Percentiles rank a stretch among this genome's conserved stretches.
Conservation (phyloP, 768 basidiomycete species). For the Termitomyces eurrhizus region DNA sequence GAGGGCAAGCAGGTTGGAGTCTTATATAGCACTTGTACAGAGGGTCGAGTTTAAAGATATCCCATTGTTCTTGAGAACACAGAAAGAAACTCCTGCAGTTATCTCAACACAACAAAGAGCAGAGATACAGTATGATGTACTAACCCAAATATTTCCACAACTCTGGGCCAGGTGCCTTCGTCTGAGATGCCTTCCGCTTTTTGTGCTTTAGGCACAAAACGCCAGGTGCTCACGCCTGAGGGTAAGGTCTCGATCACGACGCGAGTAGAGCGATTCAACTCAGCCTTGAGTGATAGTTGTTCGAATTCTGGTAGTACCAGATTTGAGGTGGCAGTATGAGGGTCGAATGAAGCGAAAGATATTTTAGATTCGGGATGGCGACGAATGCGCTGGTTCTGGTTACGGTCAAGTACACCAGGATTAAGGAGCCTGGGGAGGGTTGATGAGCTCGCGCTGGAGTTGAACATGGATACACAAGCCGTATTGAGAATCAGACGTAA, state of each 20-base stretch:
- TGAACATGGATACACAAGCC: slow-evolving; percentile 1
- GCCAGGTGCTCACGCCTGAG: slow-evolving; percentile 58
- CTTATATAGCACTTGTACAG: slow-evolving; percentile 64
- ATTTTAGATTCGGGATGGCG: slow-evolving; percentile 54
- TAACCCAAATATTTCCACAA: slow-evolving; percentile 68
- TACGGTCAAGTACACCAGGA: slow-evolving; percentile 65
- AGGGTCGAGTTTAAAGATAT: slow-evolving; percentile 79
- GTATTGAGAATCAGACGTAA: background rate
- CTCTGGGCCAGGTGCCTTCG: slow-evolving; percentile 70
- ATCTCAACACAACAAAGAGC: slow-evolving; percentile 28
- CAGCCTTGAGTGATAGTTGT: slow-evolving; percentile 42
- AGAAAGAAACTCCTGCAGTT: slow-evolving; percentile 30
- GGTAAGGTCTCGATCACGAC: slow-evolving; percentile 67
- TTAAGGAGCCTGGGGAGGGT: slow-evolving; percentile 19
- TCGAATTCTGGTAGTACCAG: slow-evolving; percentile 31
- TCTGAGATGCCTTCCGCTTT: slow-evolving; percentile 52
- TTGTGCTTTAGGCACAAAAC: slow-evolving; percentile 72
- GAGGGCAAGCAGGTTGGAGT: slow-evolving; percentile 25
- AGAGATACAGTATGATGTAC: slow-evolving; percentile 6
- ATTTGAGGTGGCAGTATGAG: slow-evolving; percentile 50
- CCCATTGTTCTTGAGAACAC: slow-evolving; percentile 78
- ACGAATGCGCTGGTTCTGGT: slow-evolving; percentile 60
- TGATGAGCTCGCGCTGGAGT: slow-evolving; percentile 20
- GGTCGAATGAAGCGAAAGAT: slow-evolving; percentile 75
- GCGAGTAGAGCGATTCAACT: slow-evolving; percentile 57